Base-by-base conservation (phyloP, 805 yeast genomes). In the Yamadazyma tumulicola region DNA sequence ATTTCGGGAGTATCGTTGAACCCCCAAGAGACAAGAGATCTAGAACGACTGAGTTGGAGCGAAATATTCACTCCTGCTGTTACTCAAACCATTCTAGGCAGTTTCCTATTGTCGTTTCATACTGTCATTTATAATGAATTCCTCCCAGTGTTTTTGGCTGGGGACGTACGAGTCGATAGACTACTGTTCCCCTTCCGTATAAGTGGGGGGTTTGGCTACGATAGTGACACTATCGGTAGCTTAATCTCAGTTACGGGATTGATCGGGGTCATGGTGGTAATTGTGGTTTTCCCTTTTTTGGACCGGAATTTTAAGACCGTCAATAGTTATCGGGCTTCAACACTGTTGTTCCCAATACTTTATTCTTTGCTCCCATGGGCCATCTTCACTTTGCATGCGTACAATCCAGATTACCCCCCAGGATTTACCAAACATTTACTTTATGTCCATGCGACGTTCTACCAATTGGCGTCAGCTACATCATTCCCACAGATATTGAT, bases 401-500 rank as follows among this genome's bases (percentile, higher is more conserved):
- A 59, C 37, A 57, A 59, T 38, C 39, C 57, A 7, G 51, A 5
- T 42, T 56, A 43, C 29, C 54, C 57, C n/a, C 39, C 41, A 4
- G 41, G 51, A 22, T 31, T 42, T 21, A 41, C 47, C 13, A 45
- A 35, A 18, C 24, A 38, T 7, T 30, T 48, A 6, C 46, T 67
- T 12, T 73, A 70, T 37, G 25, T 50, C 9, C 37, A 46, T 18
- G 44, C 51, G n/a, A 43, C 45, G 18, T 17, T 52, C 8, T 48
- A 49, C 15, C 48, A 75, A 2, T 43, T 74, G 6, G 64, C 69
- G 6, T 57, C 59, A 9, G 60, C 81, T 1, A 55, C 74, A 39
- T 62, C 75, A 8, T 72, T 67, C 40, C 82, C 85, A 5, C 75
- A 72, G 38, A 56, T 76, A 17, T 52, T 74, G 41, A 57, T 78